phyloP scores from a whole-genome alignment of 306 rosid species.

The Abrus precatorius region DNA sequence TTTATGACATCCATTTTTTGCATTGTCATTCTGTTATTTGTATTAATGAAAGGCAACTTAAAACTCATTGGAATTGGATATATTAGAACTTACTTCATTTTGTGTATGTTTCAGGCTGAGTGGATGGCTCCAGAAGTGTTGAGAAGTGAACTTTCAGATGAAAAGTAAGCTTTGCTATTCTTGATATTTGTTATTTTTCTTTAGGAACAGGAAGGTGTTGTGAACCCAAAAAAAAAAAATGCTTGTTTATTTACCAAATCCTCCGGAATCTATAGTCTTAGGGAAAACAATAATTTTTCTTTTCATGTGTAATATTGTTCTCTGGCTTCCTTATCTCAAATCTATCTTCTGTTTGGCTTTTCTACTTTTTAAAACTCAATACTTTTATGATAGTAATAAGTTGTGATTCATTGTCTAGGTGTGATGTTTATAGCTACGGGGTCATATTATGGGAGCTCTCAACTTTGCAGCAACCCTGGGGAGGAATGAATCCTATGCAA shows the following conservation, averaged over 20 bases:
- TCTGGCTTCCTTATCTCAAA: slow-evolving; percentile 13
- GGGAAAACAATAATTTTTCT: neutral
- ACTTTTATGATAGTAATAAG: slow-evolving; percentile 19
- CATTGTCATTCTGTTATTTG: slow-evolving; percentile 33
- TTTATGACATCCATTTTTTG: slow-evolving; percentile 34
- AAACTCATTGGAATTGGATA: slow-evolving; percentile 26
- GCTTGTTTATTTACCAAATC: neutral
- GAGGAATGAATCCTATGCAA: slow-evolving; percentile 99
- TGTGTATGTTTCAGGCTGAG: slow-evolving; percentile 84
- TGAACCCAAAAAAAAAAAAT: neutral
- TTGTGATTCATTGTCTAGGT: slow-evolving; percentile 58
- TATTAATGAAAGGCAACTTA: slow-evolving; percentile 2
- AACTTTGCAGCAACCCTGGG: slow-evolving; percentile 97
- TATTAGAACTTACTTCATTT: slow-evolving; percentile 43
- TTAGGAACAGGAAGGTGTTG: neutral
- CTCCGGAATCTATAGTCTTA: neutral
- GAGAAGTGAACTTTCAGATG: slow-evolving; percentile 96
- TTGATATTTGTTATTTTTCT: slow-evolving; percentile 34
- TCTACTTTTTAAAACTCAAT: slow-evolving; percentile 22
- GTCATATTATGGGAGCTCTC: slow-evolving; percentile 97
- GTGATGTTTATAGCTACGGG: slow-evolving; percentile 95
- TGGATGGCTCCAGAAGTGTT: slow-evolving; percentile 99
- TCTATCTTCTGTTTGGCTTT: slow-evolving; percentile 16
- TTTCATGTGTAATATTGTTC: neutral
- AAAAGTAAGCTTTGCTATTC: slow-evolving; percentile 71